Evolutionary conservation across 2,329 filamentous ascomycete genomes (phyloP).

Genomic region (Claviceps fusiformis): DNA sequence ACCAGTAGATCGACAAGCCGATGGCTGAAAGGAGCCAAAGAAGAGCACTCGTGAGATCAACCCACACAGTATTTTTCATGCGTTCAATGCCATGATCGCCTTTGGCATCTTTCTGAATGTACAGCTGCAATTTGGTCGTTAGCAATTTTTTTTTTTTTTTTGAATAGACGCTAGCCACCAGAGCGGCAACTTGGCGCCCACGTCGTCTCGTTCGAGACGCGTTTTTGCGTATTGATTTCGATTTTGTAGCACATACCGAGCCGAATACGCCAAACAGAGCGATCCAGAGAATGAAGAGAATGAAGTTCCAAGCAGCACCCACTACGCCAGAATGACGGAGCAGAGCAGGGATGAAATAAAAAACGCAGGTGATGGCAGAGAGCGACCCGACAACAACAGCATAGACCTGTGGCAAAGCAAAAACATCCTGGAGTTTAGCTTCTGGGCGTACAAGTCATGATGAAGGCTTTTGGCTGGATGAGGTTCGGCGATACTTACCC

Average conservation of each 20-base stretch:
- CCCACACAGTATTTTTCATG: conserved; percentile 82
- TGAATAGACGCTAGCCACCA: too few relatives aligned
- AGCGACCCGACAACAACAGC: conserved; percentile 57
- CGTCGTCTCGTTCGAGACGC: neutral
- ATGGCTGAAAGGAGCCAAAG: conserved; percentile 59
- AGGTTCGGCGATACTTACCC: conserved; percentile 36
- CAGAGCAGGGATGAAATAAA: conserved; percentile 54
- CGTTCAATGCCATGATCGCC: conserved; percentile 50
- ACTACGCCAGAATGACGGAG: conserved; percentile 31
- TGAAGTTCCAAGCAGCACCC: conserved; percentile 53
- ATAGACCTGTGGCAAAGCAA: conserved; percentile 39
- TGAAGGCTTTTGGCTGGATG: neutral
- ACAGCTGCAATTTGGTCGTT: conserved; percentile 34
- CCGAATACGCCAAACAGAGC: conserved; percentile 75
- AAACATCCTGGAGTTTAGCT: conserved; percentile 1
- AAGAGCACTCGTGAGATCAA: conserved; percentile 60
- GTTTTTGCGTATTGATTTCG: neutral
- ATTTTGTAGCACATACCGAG: conserved; percentile 27
- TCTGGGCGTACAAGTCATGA: neutral
- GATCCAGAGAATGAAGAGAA: conserved; percentile 69
- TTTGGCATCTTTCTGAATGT: conserved; percentile 54
- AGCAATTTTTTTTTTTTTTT: too few relatives aligned
- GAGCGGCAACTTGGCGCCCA: neutral
- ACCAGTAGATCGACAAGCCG: conserved; percentile 45
- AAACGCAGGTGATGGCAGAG: conserved; percentile 46